Evolutionary conservation across 2,329 filamentous ascomycete genomes (phyloP).

Genomic region (Colletotrichum cordylinicola): DNA sequence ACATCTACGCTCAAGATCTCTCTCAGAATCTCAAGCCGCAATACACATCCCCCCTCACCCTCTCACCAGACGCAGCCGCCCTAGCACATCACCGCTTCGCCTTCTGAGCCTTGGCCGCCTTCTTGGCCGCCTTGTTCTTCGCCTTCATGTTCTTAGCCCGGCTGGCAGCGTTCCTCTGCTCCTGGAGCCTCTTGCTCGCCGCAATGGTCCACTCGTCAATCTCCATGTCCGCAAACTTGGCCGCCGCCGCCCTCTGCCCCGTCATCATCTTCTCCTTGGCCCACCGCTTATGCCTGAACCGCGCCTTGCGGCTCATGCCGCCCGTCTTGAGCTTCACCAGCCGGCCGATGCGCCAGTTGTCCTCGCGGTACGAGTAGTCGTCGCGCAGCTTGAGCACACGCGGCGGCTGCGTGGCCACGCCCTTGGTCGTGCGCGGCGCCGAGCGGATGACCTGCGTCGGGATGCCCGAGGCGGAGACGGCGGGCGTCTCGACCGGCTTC

Average conservation of each 20-base stretch:
- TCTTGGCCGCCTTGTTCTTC: conserved; percentile 43
- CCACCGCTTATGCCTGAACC: conserved; percentile 50
- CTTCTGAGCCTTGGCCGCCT: conserved; percentile 36
- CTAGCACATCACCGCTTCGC: conserved; percentile 31
- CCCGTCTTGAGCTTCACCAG: conserved; percentile 50
- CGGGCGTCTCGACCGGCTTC: conserved; percentile 39
- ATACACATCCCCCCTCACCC: neutral
- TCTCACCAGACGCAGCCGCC: neutral
- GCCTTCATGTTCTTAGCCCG: conserved; percentile 34
- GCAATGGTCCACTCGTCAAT: conserved; percentile 30
- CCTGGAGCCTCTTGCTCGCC: conserved; percentile 30
- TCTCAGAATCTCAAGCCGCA: neutral
- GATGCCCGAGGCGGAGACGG: conserved; percentile 55
- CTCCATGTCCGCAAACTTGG: conserved; percentile 30
- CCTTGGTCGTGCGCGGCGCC: conserved; percentile 29
- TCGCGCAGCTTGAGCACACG: conserved; percentile 55
- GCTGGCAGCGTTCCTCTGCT: conserved; percentile 28
- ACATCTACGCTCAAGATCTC: conserved; percentile 1
- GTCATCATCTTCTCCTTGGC: conserved; percentile 44
- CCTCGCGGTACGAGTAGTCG: conserved; percentile 66
- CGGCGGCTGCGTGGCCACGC: conserved; percentile 42
- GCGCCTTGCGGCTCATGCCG: conserved; percentile 50
- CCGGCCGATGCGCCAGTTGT: conserved; percentile 64
- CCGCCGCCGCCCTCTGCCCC: conserved; percentile 44
- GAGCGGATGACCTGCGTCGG: conserved; percentile 50